These are phyloP conservation scores for Lasiodiplodia gonubiensis DNA, from an alignment of 2,329 filamentous ascomycete species.

Conservation along the genomic window DNA sequence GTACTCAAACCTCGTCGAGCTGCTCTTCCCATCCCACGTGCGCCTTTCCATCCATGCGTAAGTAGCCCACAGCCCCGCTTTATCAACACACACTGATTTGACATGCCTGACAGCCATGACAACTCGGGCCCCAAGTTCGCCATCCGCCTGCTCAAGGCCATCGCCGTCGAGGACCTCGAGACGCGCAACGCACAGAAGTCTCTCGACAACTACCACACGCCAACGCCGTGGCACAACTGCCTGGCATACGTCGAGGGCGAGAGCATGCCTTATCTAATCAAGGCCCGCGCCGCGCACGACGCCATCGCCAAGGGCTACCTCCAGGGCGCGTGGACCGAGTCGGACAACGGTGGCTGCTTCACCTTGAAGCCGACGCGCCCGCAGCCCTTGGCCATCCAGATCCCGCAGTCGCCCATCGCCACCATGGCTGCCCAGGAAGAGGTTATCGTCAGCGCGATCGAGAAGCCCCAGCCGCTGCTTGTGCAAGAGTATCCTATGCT, in stretches of 20 bases:
- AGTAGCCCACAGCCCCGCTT: neutral
- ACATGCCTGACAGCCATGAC: constrained; percentile 37
- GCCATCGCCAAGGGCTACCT: constrained; percentile 35
- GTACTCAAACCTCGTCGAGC: constrained; percentile 56
- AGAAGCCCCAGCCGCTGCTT: constrained; percentile 7
- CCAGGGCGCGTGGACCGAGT: constrained; percentile 38
- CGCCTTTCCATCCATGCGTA: constrained; percentile 56
- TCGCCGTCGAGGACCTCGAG: constrained; percentile 41
- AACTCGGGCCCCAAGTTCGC: constrained; percentile 53
- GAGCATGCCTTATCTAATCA: constrained; percentile 38
- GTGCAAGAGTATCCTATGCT: neutral
- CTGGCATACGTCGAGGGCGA: constrained; percentile 43
- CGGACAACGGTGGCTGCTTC: constrained; percentile 38
- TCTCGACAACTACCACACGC: constrained; percentile 45
- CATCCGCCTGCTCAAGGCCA: constrained; percentile 43
- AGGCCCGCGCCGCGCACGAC: constrained; percentile 37
- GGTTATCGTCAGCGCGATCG: neutral
- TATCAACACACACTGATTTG: neutral
- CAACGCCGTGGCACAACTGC: constrained; percentile 54
- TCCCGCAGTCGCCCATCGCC: neutral
- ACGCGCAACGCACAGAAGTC: constrained; percentile 24
- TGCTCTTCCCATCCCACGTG: constrained; percentile 53
- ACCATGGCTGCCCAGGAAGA: neutral
- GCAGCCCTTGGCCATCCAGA: constrained; percentile 10
- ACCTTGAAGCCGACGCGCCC: constrained; percentile 33